These are phyloP conservation scores for Solanum pimpinellifolium DNA, from an alignment of 257 asterid genomes.

Conservation along the genomic window DNA sequence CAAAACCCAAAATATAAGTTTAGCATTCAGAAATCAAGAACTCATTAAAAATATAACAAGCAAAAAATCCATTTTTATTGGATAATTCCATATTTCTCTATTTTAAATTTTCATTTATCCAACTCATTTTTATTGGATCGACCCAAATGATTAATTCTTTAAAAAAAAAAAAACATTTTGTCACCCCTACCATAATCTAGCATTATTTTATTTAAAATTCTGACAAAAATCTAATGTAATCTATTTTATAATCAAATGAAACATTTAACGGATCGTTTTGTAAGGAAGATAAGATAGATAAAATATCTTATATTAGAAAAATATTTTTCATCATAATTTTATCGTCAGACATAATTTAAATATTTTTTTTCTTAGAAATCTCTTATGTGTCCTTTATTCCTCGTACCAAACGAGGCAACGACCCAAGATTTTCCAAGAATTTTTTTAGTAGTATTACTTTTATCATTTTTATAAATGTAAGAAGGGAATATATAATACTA, in stretches of 20 bases:
- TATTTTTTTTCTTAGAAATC: background rate
- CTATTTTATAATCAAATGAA: background rate
- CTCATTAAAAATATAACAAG: no score
- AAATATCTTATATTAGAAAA: no score
- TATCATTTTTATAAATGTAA: background rate
- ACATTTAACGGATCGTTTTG: rapidly evolving
- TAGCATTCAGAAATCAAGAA: background rate
- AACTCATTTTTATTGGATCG: no score
- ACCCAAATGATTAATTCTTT: no score
- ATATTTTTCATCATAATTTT: no score
- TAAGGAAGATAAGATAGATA: no score
- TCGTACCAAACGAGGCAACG: background rate
- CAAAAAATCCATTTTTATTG: no score
- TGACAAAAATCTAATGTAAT: background rate
- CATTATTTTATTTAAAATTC: background rate
- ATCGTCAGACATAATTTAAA: rapidly evolving
- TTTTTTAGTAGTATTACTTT: background rate
- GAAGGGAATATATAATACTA: background rate
- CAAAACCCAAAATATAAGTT: background rate
- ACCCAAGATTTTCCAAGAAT: background rate
- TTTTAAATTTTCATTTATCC: no score
- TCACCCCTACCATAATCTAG: background rate
- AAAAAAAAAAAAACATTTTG: no score
- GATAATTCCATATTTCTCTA: no score
- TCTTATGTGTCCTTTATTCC: no score